A percentile compares a stretch with the other conserved stretches of the same genome.
Conservation (phyloP, 1,284 basidiomycete genomes). For the Ceratorhiza oryzae-sativae region DNA sequence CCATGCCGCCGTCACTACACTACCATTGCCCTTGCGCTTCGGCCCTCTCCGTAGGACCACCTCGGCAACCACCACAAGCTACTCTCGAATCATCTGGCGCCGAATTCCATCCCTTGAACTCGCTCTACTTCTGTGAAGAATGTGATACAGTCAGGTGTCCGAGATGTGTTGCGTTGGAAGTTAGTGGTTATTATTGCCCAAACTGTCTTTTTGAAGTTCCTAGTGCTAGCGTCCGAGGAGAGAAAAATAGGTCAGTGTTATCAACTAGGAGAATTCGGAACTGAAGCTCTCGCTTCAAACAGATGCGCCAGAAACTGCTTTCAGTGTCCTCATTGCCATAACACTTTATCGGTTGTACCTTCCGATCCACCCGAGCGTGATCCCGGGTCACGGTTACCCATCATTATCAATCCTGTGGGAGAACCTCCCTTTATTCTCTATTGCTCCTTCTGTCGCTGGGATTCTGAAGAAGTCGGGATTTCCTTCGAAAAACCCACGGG, state of each 20-base stretch:
- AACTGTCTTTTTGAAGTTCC: slow-evolving; percentile 99
- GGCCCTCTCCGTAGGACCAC: background rate
- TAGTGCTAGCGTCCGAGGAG: slow-evolving; percentile 91
- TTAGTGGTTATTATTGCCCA: slow-evolving; percentile 96
- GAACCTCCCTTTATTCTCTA: slow-evolving; percentile 90
- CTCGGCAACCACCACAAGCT: slow-evolving; percentile 12
- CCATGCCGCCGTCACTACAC: background rate
- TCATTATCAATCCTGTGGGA: slow-evolving; percentile 65
- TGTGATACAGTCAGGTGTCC: slow-evolving; percentile 95
- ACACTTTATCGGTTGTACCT: slow-evolving; percentile 86
- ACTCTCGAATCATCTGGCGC: slow-evolving; percentile 63
- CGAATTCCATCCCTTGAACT: slow-evolving; percentile 82
- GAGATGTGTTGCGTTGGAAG: slow-evolving; percentile 89
- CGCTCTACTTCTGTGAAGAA: slow-evolving; percentile 97
- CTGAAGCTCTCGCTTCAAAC: slow-evolving; percentile 27
- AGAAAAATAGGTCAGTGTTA: slow-evolving; percentile 84
- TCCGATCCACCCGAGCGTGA: slow-evolving; percentile 77
- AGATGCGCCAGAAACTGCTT: slow-evolving; percentile 99
- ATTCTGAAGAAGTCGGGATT: slow-evolving; percentile 87
- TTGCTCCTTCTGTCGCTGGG: slow-evolving; percentile 95
- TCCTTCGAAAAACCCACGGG: slow-evolving; percentile 97
- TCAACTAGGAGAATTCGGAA: background rate
- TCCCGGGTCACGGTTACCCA: slow-evolving; percentile 57
- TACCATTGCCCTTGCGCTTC: slow-evolving; percentile 31
- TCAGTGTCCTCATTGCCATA: slow-evolving; percentile 89